A percentile compares a stretch with the other conserved stretches of the same genome.
Evolutionary conservation across 257 asterid genomes (phyloP).

Genomic region (Sherardia arvensis): DNA sequence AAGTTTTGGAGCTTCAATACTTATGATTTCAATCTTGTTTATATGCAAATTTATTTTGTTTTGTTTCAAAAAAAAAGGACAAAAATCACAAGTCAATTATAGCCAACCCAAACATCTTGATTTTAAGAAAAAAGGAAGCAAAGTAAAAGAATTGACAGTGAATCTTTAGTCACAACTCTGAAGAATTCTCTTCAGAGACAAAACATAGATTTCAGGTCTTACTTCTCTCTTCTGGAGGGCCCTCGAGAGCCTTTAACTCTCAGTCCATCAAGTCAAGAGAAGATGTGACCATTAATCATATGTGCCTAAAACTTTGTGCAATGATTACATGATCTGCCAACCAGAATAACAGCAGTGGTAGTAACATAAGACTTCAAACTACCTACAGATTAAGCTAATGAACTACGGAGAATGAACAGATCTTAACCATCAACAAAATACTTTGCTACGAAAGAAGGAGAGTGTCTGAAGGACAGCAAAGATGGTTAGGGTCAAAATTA

Average conservation of each 20-base stretch:
- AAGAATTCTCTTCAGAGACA: not conserved
- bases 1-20: not conserved
- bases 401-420: not conserved
- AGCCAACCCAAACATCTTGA: too few species aligned
- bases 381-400: not conserved
- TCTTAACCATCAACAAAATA: not conserved
- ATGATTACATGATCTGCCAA: not conserved
- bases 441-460: not conserved
- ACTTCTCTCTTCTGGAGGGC: not conserved
- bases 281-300: not conserved
- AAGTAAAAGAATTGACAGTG: too few species aligned
- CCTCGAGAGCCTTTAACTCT: not conserved
- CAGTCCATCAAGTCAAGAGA: not conserved
- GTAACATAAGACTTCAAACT: not conserved
- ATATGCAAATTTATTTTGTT: too few species aligned
- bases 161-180: too few species aligned
- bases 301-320: not conserved
- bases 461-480: not conserved
- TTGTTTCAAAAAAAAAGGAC: too few species aligned
- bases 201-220: not conserved
- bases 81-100: not conserved
- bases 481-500: not conserved
- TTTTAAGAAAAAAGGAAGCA: too few species aligned
- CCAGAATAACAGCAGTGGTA: not conserved
- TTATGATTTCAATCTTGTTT: too few species aligned